Base-by-base conservation (phyloP, 2,329 filamentous ascomycete species). In the Claviceps sorghi region DNA sequence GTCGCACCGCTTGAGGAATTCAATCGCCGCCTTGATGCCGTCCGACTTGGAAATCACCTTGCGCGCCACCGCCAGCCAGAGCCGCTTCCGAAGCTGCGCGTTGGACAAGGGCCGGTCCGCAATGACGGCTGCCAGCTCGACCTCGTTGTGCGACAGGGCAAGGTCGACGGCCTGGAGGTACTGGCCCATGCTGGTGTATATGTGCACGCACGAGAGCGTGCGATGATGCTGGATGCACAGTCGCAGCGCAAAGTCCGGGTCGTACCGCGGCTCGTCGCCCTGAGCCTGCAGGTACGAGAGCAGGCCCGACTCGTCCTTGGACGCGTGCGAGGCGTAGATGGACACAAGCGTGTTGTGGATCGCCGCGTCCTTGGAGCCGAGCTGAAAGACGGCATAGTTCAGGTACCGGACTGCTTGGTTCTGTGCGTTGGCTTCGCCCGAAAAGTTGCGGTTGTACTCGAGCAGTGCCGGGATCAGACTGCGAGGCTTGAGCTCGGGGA, bases 331-430 rank as follows among this genome's bases (percentile, higher is more conserved):
- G 4, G 93, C 93, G 65, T 96, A 95, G 50, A 98, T 91, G 9
- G 91, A 95, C 48, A 98, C 88, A 6, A 98, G 79, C 0, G 93
- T 97, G 66, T 98, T 98, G 72, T 98, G 93, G 11, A 98, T 84
- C 2, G 93, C 91, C 2, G 93, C 83, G 61, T 91, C 78, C 54
- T 83, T 77, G 51, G 89, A 84, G 65, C 85, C 77, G 61, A 90
- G 77, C 70, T 91, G 80, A 70, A 95, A 90, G 62, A 98, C 90
- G 54, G 89, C 88, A 65, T 91, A 95, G 58, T 90, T 87, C 21
- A 98, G 81, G 64, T 98, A 98, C 43, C 93, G 82, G 41, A 97
- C 77, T 1, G 93, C 93, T 71, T 98, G 93, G 60, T 97, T 97
- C 64, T 88, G 81, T 7, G 71, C 66, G 30, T 91, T 70, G 0